phyloP scores from a whole-genome alignment of 371 early-diverging fungal species.

The Mucor piriformis region DNA sequence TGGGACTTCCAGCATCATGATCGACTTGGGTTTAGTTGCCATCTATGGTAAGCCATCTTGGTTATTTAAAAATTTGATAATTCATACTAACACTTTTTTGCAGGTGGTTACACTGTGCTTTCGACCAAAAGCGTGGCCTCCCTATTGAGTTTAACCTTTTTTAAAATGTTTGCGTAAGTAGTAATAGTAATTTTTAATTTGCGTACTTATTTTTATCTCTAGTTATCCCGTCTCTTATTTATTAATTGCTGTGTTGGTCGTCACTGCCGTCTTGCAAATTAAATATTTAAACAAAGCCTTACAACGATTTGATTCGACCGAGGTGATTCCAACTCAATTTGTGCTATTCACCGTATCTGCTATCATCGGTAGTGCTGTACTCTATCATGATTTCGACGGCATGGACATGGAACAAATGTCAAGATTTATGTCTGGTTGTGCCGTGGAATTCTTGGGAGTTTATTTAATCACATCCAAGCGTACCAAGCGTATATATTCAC shows the following conservation, averaged over 20 bases:
- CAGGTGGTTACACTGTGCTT: slow-evolving; percentile 81
- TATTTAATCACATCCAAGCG: slow-evolving; percentile 70
- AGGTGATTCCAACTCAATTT: slow-evolving; percentile 83
- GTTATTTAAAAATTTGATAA: neutral
- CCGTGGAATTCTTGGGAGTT: slow-evolving; percentile 74
- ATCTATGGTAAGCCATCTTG: slow-evolving; percentile 62
- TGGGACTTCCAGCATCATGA: slow-evolving; percentile 64
- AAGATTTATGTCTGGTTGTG: slow-evolving; percentile 61
- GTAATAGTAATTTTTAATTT: neutral
- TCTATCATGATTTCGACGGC: slow-evolving; percentile 75
- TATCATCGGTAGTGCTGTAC: slow-evolving; percentile 72
- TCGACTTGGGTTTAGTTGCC: slow-evolving; percentile 73
- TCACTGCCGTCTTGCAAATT: slow-evolving; percentile 74
- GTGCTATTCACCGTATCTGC: slow-evolving; percentile 79
- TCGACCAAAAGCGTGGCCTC: slow-evolving; percentile 78
- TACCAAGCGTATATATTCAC: slow-evolving; percentile 19
- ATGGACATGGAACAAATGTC: slow-evolving; percentile 54
- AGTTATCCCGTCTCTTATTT: slow-evolving; percentile 69
- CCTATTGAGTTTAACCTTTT: slow-evolving; percentile 63
- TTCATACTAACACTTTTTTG: neutral
- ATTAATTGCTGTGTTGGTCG: slow-evolving; percentile 60
- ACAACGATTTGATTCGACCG: slow-evolving; percentile 72
- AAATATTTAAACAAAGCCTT: slow-evolving; percentile 75
- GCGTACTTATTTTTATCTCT: neutral
- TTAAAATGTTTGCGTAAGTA: slow-evolving; percentile 66